Evolutionary conservation across 768 basidiomycete genomes (phyloP), one percentile per base, ranked within the genome.

Genomic region (Cantharellus cinnabarinus): DNA sequence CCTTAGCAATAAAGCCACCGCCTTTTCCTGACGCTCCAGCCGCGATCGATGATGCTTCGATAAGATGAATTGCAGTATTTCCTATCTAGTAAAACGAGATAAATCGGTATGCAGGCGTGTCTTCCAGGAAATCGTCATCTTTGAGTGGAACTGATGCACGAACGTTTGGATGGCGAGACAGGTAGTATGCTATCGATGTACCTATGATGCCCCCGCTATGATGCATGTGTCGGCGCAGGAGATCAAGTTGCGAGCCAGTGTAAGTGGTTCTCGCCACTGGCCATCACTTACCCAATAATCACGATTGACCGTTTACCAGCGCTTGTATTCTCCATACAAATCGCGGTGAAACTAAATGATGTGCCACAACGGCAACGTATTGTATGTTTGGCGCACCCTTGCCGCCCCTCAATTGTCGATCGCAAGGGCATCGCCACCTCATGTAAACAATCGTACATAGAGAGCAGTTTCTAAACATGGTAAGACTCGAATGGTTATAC

Each of bases 1-100:
- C 72, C 52, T 69, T 64, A 1, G 73, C 73, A n/a, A 74, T 61
- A 55, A 74, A 65, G 0, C 68, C 69, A 5, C 69, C 69, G 0
- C 67, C 67, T 57, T 70, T 71, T 0, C 69, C 68, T 0, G 63
- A 65, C 0, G 68, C 64, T 38, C 63, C 61, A 20, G 67, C 58
- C 4, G 68, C 67, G 51, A 64, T 64, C 4, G 57, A 62, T 3
- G 59, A 63, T 1, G 63, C 58, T 56, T 66, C 65, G 50, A 66
- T 56, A 10, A 66, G 51, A n/a, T 62, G 61, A 50, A 66, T 62
- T 3, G 10, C 39, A 20, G 54, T 14, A 20, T 50, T 14, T 2
- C 58, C 64, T 20, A 60, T 37, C 59, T 63, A 41, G 4, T 34
- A 59, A 3, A 35, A n/a, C 5, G 14, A 42, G 35, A 44, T 3